Percentiles rank a stretch among this genome's conserved stretches.
These are phyloP conservation scores for Parasarocladium wereldwijsianum DNA, from an alignment of 2,329 filamentous ascomycete genomes.

Conservation along the genomic window DNA sequence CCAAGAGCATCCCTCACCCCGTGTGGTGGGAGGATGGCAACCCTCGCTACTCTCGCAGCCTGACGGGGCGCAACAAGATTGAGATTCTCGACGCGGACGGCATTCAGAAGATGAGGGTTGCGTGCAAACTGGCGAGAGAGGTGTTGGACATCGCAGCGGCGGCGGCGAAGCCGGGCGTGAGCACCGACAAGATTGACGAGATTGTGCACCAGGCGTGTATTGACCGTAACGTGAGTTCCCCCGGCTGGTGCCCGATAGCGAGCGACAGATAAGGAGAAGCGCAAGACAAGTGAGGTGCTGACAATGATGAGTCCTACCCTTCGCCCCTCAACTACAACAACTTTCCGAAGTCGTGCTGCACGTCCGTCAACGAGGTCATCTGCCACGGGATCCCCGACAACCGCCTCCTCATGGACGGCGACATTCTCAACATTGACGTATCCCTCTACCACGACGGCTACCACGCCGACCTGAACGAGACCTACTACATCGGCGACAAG, in stretches of 20 bases:
- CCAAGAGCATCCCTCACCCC: constrained; percentile 66
- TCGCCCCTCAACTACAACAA: constrained; percentile 90
- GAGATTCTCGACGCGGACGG: constrained; percentile 66
- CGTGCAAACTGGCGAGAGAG: constrained; percentile 75
- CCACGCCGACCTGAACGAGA: constrained; percentile 95
- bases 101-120: constrained; percentile 83
- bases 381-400: constrained; percentile 97
- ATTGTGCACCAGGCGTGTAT: constrained; percentile 90
- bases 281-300: constrained; percentile 3
- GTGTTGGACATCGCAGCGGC: constrained; percentile 84
- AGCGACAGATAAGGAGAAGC: too few relatives aligned
- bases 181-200: constrained; percentile 89
- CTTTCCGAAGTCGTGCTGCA: constrained; percentile 97
- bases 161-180: constrained; percentile 76
- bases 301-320: constrained; percentile 62
- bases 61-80: constrained; percentile 64
- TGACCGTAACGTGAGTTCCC: constrained; percentile 63
- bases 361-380: constrained; percentile 91
- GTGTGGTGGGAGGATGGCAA: constrained; percentile 83
- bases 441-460: constrained; percentile 89
- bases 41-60: constrained; percentile 41
- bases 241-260: neutral
- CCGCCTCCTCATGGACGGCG: constrained; percentile 72
- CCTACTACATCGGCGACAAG: constrained; percentile 91
- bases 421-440: constrained; percentile 95